Conservation (phyloP, 257 asterid species). For the Solanum sitiens region DNA sequence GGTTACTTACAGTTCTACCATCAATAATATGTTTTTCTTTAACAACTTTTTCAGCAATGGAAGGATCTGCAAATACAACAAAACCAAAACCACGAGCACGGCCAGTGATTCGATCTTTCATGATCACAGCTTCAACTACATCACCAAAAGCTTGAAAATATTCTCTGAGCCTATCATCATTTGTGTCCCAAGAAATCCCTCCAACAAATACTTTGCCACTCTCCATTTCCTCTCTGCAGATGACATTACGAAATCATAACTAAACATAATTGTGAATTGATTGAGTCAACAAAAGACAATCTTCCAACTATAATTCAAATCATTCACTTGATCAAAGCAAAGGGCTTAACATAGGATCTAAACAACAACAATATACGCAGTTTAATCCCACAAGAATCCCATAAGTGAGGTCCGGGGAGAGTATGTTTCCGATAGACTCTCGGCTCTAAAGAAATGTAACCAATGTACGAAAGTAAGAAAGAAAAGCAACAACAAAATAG, state of each 20-base stretch:
- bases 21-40: conserved; percentile 50
- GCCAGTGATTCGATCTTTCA: conserved; percentile 62
- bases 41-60: conserved; percentile 53
- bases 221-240: conserved; percentile 38
- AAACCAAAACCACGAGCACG: conserved; percentile 80
- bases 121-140: conserved; percentile 56
- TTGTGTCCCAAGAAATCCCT: conserved; percentile 76
- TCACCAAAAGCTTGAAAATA: conserved; percentile 55
- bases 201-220: conserved; percentile 55
- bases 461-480: not conserved
- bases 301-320: conserved; percentile 1
- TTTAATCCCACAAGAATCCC: not conserved
- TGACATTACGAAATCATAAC: conserved; percentile 10
- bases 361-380: not conserved
- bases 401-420: not conserved
- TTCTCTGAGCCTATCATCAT: conserved; percentile 48
- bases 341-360: not conserved
- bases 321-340: not conserved
- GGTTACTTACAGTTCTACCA: conserved; percentile 54
- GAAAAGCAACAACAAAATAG: not conserved
- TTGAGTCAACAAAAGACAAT: not conserved
- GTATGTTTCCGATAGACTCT: not conserved
- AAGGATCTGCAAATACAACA: conserved; percentile 46
- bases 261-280: not conserved
- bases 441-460: not conserved